phyloP scores from a whole-genome alignment of 345 rosid genomes.

The Moringa oleifera region DNA sequence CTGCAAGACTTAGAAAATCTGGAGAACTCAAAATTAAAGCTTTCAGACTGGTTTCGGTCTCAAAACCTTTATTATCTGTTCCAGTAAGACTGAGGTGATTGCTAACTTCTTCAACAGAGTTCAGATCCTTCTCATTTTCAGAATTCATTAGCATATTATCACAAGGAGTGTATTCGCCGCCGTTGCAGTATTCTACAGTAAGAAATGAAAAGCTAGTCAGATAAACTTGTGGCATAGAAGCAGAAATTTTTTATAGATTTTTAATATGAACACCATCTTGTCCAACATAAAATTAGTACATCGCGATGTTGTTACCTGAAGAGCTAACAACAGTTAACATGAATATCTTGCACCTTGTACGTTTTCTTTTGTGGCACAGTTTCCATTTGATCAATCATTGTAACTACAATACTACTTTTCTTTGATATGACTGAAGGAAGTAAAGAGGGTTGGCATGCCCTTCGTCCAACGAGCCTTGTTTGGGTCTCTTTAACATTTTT shows the following conservation, averaged over 20 bases:
- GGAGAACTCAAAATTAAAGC: slow-evolving; percentile 41
- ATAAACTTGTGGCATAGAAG: no score
- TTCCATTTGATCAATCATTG: background rate
- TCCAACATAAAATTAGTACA: background rate
- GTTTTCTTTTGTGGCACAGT: no score
- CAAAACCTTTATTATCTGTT: slow-evolving; percentile 13
- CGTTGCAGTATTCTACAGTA: slow-evolving; percentile 25
- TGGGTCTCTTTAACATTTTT: background rate
- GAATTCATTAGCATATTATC: slow-evolving; percentile 14
- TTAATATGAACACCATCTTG: no score
- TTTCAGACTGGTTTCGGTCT: slow-evolving; percentile 22
- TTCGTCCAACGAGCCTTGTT: no score
- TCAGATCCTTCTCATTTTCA: slow-evolving; percentile 7
- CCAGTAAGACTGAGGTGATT: background rate
- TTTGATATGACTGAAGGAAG: background rate
- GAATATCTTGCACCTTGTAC: no score
- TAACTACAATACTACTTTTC: background rate
- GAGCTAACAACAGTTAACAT: background rate
- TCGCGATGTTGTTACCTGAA: background rate
- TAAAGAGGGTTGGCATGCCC: background rate
- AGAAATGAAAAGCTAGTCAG: no score
- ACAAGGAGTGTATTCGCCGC: slow-evolving; percentile 26
- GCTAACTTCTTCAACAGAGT: slow-evolving; percentile 11
- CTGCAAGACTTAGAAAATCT: slow-evolving; percentile 41
- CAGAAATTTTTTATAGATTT: no score